Evolutionary conservation across 495 filamentous ascomycete genomes (phyloP), one percentile per base, ranked within the genome.

Genomic region (Tuber microsphaerosporum): DNA sequence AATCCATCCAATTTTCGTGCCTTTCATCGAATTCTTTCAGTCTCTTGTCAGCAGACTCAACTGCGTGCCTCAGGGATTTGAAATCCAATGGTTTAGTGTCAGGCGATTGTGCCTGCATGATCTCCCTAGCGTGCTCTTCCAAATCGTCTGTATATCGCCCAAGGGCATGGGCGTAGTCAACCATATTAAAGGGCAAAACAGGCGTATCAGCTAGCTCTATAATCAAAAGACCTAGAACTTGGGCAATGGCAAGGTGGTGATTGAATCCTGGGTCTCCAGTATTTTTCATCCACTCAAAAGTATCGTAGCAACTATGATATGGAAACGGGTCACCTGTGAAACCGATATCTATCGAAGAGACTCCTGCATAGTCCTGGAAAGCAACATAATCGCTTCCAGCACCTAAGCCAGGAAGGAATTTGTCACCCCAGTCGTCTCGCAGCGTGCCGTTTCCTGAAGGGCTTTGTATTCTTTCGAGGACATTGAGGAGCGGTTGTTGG

Each of bases 341-440:
- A 51, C 89, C 88, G 78, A 99, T 89, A 83, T 98, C 95, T 72
- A 98, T 86, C 26, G 92, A 94, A 9, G 92, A 94, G 7, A 91
- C 93, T 65, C 95, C 95, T n/a, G 93, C 94, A 39, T 97, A 92
- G 79, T 94, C 89, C 83, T 97, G 94, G 84, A 97, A 99, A 46
- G 94, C 89, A 43, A 94, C 91, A 80, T 93, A 95, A 82, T 97
- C 95, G 80, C 93, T 92, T n/a, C 89, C 92, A 17, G 90, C 89
- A 70, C 92, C 93, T 2, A 97, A 86, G 1, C 89, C 89, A 8
- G 89, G 89, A 75, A 83, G 75, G 4, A 84, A 91, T 39, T 88
- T 85, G 41, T 84, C 86, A 14, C 88, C 85, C 94, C 94, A 99
- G 10, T 93, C 85, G 14, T 90, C 85, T 71, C 89, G 89, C 4